These are phyloP conservation scores for Lyophyllum decastes DNA, from an alignment of 768 basidiomycete species.

Conservation along the genomic window DNA sequence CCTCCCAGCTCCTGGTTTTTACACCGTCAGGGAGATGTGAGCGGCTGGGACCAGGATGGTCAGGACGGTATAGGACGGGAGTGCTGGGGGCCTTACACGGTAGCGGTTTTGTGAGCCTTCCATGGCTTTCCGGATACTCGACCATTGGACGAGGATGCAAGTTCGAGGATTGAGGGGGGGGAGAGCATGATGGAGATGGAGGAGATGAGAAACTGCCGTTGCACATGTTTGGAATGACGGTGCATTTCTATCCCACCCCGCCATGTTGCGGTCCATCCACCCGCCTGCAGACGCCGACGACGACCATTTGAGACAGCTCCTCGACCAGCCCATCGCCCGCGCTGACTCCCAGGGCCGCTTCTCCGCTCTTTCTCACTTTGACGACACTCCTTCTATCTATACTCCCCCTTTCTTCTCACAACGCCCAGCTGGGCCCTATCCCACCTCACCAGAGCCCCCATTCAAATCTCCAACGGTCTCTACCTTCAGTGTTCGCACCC, in stretches of 20 bases:
- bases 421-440: constrained; percentile 33
- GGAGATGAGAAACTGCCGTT: constrained; percentile 6
- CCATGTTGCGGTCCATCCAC: constrained; percentile 44
- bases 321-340: constrained; percentile 55
- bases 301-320: constrained; percentile 48
- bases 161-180: constrained; percentile 23
- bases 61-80: constrained; percentile 2
- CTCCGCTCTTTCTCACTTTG: constrained; percentile 56
- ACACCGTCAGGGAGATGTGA: constrained; percentile 66
- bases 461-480: constrained; percentile 24
- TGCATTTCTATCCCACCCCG: constrained; percentile 15
- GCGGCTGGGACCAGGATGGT: constrained; percentile 46
- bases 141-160: constrained; percentile 64
- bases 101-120: constrained; percentile 53
- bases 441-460: constrained; percentile 24
- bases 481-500: constrained; percentile 12
- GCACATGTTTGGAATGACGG: constrained; percentile 12
- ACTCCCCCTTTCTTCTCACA: constrained; percentile 63
- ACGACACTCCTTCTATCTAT: constrained; percentile 73
- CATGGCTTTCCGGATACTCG: constrained; percentile 72
- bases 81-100: constrained; percentile 39
- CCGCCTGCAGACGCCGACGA: constrained; percentile 41
- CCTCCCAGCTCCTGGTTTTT: constrained; percentile 67
- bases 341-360: constrained; percentile 50
- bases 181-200: not conserved